Conservation (phyloP, 352 stramenopile species). For the Phytophthora pistaciae region DNA sequence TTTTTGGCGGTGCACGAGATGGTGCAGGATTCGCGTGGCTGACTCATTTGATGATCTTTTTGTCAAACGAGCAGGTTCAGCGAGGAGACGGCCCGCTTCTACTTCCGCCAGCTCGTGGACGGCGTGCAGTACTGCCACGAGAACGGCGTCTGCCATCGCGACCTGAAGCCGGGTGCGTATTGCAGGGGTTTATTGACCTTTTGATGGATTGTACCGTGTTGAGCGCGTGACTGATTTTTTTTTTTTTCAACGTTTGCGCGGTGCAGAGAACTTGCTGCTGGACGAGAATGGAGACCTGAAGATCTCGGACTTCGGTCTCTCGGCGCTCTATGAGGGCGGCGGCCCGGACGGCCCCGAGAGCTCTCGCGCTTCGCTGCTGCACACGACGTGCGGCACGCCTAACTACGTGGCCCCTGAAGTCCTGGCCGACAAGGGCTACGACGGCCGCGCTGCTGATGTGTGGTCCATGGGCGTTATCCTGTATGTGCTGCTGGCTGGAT, state of each 20-base stretch:
- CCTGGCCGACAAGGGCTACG: conserved; percentile 95
- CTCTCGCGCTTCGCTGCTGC: conserved; percentile 90
- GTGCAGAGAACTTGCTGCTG: conserved; percentile 95
- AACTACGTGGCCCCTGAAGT: conserved; percentile 98
- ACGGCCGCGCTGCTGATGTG: conserved; percentile 92
- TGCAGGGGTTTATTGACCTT: not conserved
- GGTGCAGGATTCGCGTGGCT: conserved; percentile 15
- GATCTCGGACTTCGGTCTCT: conserved; percentile 99
- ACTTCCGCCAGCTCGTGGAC: conserved; percentile 98
- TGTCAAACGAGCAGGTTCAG: conserved; percentile 75
- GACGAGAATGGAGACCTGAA: conserved; percentile 98
- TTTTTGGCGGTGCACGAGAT: conserved; percentile 13
- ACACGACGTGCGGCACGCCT: conserved; percentile 97
- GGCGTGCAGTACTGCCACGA: conserved; percentile 98
- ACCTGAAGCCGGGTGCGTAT: conserved; percentile 93
- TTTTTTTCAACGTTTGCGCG: conserved; percentile 8
- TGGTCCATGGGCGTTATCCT: conserved; percentile 99
- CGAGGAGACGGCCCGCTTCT: conserved; percentile 97
- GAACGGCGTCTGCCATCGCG: conserved; percentile 97
- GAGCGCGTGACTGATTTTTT: not conserved
- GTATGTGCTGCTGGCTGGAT: conserved; percentile 95
- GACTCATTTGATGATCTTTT: conserved; percentile 26
- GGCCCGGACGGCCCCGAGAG: conserved; percentile 82
- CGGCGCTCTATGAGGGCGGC: conserved; percentile 91
- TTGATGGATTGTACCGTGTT: not conserved